Evolutionary conservation across 345 rosid species (phyloP).

Genomic region (Aegle marmelos): DNA sequence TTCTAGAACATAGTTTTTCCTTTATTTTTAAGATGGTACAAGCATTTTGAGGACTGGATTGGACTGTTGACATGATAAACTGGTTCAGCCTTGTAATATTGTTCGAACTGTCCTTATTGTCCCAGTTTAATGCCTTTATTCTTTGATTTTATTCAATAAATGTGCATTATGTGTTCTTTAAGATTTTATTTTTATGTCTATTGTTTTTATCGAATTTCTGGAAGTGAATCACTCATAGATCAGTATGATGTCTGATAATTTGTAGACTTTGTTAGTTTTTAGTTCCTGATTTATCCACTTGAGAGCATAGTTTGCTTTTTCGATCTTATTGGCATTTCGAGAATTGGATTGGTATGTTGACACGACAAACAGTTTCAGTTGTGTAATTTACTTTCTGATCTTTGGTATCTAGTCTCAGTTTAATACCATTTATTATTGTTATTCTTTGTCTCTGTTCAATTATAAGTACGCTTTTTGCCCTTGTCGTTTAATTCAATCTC

Average conservation of each 20-base stretch:
- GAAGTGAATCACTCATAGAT: no score
- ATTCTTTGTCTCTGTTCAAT: neutral
- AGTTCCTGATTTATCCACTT: neutral
- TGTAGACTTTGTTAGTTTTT: neutral
- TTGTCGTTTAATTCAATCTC: neutral
- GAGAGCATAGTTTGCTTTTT: no score
- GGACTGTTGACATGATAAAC: neutral
- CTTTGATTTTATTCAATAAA: neutral
- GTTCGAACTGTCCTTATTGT: neutral
- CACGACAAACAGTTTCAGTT: neutral
- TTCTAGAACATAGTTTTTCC: no score
- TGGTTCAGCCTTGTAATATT: neutral
- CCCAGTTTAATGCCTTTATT: neutral
- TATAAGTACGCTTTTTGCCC: neutral
- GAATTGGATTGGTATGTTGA: conserved; percentile 1
- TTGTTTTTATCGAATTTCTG: neutral
- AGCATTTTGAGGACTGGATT: neutral
- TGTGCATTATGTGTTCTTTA: no score
- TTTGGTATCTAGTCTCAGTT: neutral
- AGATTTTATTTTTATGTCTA: neutral
- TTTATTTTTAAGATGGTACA: neutral
- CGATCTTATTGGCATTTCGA: neutral
- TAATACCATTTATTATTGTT: neutral
- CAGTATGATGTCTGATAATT: neutral
- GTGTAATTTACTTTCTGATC: neutral